phyloP scores from a whole-genome alignment of 176 grass and related monocot genomes.

The Musa troglodytarum region DNA sequence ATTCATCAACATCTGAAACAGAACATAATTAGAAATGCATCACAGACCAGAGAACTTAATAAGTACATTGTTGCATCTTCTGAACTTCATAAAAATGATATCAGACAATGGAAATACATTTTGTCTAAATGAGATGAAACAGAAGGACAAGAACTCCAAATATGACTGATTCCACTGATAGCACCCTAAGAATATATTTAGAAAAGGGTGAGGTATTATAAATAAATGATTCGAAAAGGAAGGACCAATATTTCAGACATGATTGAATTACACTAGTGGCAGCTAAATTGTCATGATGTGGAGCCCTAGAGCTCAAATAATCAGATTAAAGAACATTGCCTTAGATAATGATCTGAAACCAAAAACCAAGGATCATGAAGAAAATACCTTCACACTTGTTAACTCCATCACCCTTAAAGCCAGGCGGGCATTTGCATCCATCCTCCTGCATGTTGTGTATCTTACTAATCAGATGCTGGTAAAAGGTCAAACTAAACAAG shows the following conservation, averaged over 20 bases:
- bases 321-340: not conserved
- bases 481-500: constrained; percentile 1
- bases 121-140: not conserved
- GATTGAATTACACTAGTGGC: not conserved
- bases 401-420: constrained; percentile 71
- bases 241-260: not conserved
- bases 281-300: not conserved
- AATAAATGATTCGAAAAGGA: not conserved
- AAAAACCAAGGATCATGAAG: not conserved
- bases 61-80: not conserved
- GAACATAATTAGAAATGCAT: not conserved
- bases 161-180: not conserved
- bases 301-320: not conserved
- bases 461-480: not conserved
- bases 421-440: constrained; percentile 74
- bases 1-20: constrained; percentile 83
- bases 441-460: constrained; percentile 41
- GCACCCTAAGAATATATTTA: not conserved
- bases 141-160: not conserved
- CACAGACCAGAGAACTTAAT: not conserved
- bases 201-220: not conserved
- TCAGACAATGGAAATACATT: not conserved
- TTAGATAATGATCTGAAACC: not conserved
- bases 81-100: not conserved
- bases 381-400: constrained; percentile 79